A percentile compares a stretch with the other conserved stretches of the same genome.
Evolutionary conservation across 164 flowering plant species (phyloP).

Genomic region (Liquidambar formosana): DNA sequence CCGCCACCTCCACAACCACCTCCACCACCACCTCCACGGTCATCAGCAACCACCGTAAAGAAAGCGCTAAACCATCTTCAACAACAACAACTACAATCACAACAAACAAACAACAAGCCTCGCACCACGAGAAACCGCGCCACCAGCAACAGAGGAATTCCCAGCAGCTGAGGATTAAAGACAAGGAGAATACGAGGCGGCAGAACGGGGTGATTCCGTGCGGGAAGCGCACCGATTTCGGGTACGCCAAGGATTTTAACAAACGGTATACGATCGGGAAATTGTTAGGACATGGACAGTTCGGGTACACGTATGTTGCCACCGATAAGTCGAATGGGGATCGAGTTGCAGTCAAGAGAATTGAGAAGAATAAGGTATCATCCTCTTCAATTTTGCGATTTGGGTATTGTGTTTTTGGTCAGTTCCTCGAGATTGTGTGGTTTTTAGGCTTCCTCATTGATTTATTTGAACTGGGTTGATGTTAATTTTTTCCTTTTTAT

Average conservation of each 20-base stretch:
- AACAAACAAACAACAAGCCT: constrained; percentile 4
- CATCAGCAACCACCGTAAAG: constrained; percentile 11
- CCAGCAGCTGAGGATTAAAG: constrained; percentile 28
- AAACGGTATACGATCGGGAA: constrained; percentile 68
- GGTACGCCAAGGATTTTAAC: constrained; percentile 78
- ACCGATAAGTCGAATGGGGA: constrained; percentile 73
- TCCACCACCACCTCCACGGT: constrained; percentile 11
- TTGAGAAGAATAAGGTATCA: constrained; percentile 87
- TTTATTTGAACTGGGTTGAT: too few species aligned
- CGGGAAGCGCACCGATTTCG: constrained; percentile 91
- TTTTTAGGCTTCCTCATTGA: too few species aligned
- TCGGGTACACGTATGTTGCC: constrained; percentile 93
- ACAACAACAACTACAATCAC: constrained; percentile 5
- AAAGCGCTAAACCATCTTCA: constrained; percentile 12
- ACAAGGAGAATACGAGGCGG: constrained; percentile 28
- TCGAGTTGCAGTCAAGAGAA: constrained; percentile 91
- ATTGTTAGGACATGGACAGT: constrained; percentile 92
- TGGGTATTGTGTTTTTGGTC: too few species aligned
- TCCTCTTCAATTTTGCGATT: background rate
- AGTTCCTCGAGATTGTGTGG: too few species aligned
- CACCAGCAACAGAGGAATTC: constrained; percentile 13
- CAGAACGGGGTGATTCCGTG: constrained; percentile 51
- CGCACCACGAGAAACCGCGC: constrained; percentile 4
- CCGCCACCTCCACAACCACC: constrained; percentile 11
- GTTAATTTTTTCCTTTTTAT: background rate